Evolutionary conservation across 768 basidiomycete genomes (phyloP).

Genomic region (Mycena floridula): DNA sequence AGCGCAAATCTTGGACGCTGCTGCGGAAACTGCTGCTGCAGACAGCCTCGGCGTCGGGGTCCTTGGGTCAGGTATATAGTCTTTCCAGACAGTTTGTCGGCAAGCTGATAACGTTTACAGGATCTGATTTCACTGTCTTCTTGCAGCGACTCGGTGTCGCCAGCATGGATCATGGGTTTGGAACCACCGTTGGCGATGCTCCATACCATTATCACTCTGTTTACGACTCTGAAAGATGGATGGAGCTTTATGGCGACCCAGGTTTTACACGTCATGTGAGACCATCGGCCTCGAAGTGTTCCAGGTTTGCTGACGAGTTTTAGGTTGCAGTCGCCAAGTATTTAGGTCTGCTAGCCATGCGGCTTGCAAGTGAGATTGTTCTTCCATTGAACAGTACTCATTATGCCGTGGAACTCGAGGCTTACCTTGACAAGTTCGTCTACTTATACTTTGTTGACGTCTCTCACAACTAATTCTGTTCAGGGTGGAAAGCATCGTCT

Average conservation of each 20-base stretch:
- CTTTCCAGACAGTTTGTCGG: too few relatives aligned
- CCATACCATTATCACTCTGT: slow-evolving; percentile 60
- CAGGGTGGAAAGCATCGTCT: slow-evolving; percentile 47
- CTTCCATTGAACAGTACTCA: slow-evolving; percentile 68
- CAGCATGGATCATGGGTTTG: slow-evolving; percentile 15
- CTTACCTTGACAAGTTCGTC: slow-evolving; percentile 45
- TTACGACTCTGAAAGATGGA: slow-evolving; percentile 55
- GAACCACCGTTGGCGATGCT: slow-evolving; percentile 23
- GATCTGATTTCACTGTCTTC: slow-evolving; percentile 91
- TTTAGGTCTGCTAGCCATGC: slow-evolving; percentile 48
- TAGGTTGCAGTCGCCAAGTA: slow-evolving; percentile 19
- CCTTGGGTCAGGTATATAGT: slow-evolving; percentile 77
- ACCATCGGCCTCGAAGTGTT: slow-evolving; percentile 9
- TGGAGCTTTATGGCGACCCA: slow-evolving; percentile 58
- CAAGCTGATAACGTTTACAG: too few relatives aligned
- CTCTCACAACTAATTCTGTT: neutral
- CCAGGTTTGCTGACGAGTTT: neutral
- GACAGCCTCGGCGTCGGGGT: slow-evolving; percentile 40
- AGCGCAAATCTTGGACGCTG: slow-evolving; percentile 23
- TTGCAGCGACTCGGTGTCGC: slow-evolving; percentile 60
- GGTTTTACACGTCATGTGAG: slow-evolving; percentile 55
- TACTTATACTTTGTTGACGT: neutral
- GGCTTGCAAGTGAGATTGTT: slow-evolving; percentile 46
- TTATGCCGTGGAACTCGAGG: slow-evolving; percentile 48
- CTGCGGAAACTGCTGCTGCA: slow-evolving; percentile 27